Evolutionary conservation across 345 rosid species (phyloP), one percentile per base, ranked within the genome.

Genomic region (Acer saccharum): DNA sequence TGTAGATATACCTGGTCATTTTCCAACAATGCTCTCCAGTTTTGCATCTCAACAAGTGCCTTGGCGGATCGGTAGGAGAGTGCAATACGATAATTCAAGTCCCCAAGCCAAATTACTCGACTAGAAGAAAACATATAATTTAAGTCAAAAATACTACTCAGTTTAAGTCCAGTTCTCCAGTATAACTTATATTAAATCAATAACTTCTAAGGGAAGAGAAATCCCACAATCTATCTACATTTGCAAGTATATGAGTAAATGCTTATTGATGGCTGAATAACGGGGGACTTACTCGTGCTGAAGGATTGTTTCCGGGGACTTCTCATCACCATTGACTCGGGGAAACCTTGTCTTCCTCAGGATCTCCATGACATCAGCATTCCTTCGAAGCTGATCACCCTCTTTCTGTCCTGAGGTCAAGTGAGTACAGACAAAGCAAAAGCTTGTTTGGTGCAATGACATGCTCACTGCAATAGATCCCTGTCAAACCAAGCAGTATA

Each of bases 21-120:
- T 81, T 92, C 91, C 76, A 96, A 85, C 76, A 96, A 81, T n/a
- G 95, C 98, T 69, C 99, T 90, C 99, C 99, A 94, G 84, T 93
- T 94, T 84, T 91, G 97, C 99, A 96, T 96, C 88, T 94, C 97
- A 54, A 96, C 97, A 11, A 96, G 94, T 74, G 99, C 99, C 90
- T 91, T 96, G 4, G 98, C 99, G 44, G 98, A 88, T 76, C 99
- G 99, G 75, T 90, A 92, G 50, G 98, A 87, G 69, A 96, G 90
- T 1, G 98, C 97, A 84, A 96, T 94, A 14, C 99, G 99, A 81
- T 96, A 96, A 81, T 96, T 96, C 82, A 96, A 76, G 80, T 96
- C 99, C 69, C 99, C 99, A 4, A 96, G 97, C 99, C 99, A 96
- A 79, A 96, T 92, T 60, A 96, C 84, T 73, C 98, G 99, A 80